These are phyloP conservation scores for Aspergillus sp. DNA, from an alignment of 2,329 filamentous ascomycete genomes.

Conservation along the genomic window DNA sequence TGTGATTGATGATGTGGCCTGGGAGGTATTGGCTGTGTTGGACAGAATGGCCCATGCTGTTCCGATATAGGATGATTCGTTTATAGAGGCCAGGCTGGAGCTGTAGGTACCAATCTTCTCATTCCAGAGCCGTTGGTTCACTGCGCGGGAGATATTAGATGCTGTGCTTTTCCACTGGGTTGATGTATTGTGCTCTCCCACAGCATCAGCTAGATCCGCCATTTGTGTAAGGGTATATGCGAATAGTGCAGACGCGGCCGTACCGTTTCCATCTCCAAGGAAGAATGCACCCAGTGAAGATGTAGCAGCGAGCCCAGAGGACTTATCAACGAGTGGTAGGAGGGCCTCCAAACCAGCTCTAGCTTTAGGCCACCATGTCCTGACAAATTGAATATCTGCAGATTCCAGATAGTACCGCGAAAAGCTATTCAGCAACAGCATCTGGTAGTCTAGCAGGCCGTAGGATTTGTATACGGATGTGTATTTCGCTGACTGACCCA, in stretches of 20 bases:
- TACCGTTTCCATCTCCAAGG: background rate
- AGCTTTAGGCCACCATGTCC: background rate
- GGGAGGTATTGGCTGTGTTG: background rate
- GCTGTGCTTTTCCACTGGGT: background rate
- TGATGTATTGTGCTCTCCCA: background rate
- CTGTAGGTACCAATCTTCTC: background rate
- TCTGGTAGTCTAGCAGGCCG: background rate
- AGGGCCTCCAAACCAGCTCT: background rate
- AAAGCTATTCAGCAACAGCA: background rate
- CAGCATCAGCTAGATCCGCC: background rate
- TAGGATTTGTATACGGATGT: background rate
- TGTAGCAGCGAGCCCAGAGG: background rate
- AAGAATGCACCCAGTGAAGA: background rate
- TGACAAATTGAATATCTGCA: background rate
- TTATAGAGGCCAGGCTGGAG: background rate
- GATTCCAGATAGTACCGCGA: background rate
- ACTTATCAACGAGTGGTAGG: background rate
- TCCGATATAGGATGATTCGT: background rate
- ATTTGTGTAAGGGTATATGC: background rate
- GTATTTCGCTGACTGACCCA: background rate
- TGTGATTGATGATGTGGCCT: background rate
- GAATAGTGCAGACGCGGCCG: background rate
- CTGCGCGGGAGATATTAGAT: background rate
- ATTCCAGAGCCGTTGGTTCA: background rate
- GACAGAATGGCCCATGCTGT: background rate